These are phyloP conservation scores for Capronia epimyces DNA, from an alignment of 2,329 filamentous ascomycete genomes.

Conservation along the genomic window DNA sequence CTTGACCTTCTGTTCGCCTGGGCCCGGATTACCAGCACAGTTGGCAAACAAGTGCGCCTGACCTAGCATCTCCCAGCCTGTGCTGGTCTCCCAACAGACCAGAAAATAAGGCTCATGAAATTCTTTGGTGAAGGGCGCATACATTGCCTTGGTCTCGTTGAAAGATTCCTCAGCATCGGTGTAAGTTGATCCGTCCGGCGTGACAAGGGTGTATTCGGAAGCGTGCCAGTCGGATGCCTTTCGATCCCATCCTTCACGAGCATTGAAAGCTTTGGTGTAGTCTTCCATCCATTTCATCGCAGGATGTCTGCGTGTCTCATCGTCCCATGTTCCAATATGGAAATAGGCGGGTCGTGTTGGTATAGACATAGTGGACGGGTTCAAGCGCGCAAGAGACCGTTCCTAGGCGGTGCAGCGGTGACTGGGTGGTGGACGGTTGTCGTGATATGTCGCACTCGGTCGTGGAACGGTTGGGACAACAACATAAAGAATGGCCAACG, in stretches of 20 bases:
- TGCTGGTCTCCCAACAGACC: slow-evolving; percentile 15
- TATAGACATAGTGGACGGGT: slow-evolving; percentile 22
- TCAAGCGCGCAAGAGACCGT: no score
- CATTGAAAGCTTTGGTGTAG: slow-evolving; percentile 20
- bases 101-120: slow-evolving; percentile 25
- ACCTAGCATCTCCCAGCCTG: slow-evolving; percentile 23
- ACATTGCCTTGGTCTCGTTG: slow-evolving; percentile 14
- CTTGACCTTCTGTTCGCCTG: slow-evolving; percentile 17
- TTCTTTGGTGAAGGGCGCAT: slow-evolving; percentile 19
- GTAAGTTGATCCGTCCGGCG: slow-evolving; percentile 16
- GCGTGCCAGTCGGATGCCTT: slow-evolving; percentile 16
- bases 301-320: slow-evolving; percentile 21
- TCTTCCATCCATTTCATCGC: slow-evolving; percentile 28
- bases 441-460: no score
- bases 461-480: no score
- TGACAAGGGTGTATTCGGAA: slow-evolving; percentile 18
- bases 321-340: slow-evolving; percentile 24
- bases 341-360: slow-evolving; percentile 19
- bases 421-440: no score
- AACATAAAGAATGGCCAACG: no score
- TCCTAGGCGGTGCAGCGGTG: no score
- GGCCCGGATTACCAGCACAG: slow-evolving; percentile 5
- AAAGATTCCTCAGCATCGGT: slow-evolving; percentile 12
- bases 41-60: slow-evolving; percentile 23
- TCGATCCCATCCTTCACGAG: slow-evolving; percentile 12